Conservation (phyloP, 148 eudicot genomes). For the Salicornia ramosissima region DNA sequence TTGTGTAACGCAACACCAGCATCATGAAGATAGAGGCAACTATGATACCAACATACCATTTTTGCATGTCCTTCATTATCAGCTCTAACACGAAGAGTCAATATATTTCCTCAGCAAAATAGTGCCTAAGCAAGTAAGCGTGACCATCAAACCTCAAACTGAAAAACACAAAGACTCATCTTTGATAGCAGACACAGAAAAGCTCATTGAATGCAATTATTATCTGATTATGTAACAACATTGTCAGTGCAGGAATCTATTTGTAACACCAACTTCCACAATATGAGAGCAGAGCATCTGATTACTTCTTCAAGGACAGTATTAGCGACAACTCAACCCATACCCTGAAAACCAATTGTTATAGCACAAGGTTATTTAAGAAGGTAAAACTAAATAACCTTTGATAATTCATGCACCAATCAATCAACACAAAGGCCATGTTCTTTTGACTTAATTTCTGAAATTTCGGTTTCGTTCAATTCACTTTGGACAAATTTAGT, state of each 20-base stretch:
- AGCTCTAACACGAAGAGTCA: slow-evolving; percentile 8
- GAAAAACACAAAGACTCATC: not conserved
- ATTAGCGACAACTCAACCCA: slow-evolving; percentile 21
- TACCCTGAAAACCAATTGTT: slow-evolving; percentile 15
- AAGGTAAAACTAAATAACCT: not conserved
- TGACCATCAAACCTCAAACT: slow-evolving; percentile 8
- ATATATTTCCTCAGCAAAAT: slow-evolving; percentile 11
- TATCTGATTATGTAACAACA: slow-evolving; percentile 1
- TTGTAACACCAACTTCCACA: not conserved
- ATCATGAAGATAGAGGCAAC: slow-evolving; percentile 61
- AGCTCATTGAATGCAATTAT: not conserved
- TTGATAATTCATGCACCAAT: not conserved
- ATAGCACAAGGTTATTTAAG: slow-evolving; percentile 4
- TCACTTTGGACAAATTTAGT: too few species aligned
- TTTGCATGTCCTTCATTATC: slow-evolving; percentile 65
- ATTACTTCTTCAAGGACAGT: slow-evolving; percentile 10
- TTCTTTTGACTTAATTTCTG: too few species aligned
- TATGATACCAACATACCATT: slow-evolving; percentile 59
- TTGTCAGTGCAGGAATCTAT: not conserved
- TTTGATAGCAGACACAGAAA: slow-evolving; percentile 2
- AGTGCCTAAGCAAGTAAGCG: not conserved
- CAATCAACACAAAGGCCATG: slow-evolving; percentile 8
- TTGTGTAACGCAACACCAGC: slow-evolving; percentile 48
- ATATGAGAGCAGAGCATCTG: slow-evolving; percentile 3
- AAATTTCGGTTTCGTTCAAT: too few species aligned